Percentiles rank a stretch among this genome's conserved stretches.
These are phyloP conservation scores for Hyaloscypha finlandica DNA, from an alignment of 495 filamentous ascomycete genomes.

Conservation along the genomic window DNA sequence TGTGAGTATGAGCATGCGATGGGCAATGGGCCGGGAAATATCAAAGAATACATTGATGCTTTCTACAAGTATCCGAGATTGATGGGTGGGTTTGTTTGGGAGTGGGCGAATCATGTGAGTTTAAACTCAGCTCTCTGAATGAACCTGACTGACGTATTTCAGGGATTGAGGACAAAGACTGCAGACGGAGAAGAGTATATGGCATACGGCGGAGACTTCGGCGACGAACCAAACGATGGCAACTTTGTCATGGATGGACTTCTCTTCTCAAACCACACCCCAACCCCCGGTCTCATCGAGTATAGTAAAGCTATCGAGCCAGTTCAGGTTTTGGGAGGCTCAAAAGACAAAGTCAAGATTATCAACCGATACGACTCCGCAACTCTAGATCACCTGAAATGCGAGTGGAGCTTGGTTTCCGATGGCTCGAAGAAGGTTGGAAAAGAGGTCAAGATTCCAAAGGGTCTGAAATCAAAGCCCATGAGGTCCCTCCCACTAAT, in stretches of 20 bases:
- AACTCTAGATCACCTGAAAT: constrained; percentile 50
- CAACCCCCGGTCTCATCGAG: constrained; percentile 61
- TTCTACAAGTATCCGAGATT: constrained; percentile 64
- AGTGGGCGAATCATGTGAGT: constrained; percentile 68
- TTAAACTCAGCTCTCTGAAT: not conserved
- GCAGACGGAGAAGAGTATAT: constrained; percentile 59
- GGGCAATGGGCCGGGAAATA: constrained; percentile 71
- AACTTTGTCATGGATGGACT: constrained; percentile 73
- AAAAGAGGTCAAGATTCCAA: constrained; percentile 39
- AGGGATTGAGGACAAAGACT: constrained; percentile 57
- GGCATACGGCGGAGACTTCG: constrained; percentile 74
- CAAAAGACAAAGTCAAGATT: constrained; percentile 38
- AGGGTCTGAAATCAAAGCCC: constrained; percentile 37
- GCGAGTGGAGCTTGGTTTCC: constrained; percentile 46
- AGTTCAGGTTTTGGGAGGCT: constrained; percentile 45
- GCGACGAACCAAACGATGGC: constrained; percentile 67
- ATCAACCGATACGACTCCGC: constrained; percentile 57
- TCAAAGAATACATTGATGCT: constrained; percentile 68
- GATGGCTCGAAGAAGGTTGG: constrained; percentile 36
- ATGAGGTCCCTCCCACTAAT: constrained; percentile 17
- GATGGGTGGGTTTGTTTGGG: constrained; percentile 76
- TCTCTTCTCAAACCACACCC: constrained; percentile 57
- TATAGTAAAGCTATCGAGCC: constrained; percentile 68
- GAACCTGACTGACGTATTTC: constrained; percentile 7
- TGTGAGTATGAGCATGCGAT: constrained; percentile 75